A percentile compares a stretch with the other conserved stretches of the same genome.
Evolutionary conservation across 2,329 filamentous ascomycete species (phyloP).

Genomic region (Oidium heveae): DNA sequence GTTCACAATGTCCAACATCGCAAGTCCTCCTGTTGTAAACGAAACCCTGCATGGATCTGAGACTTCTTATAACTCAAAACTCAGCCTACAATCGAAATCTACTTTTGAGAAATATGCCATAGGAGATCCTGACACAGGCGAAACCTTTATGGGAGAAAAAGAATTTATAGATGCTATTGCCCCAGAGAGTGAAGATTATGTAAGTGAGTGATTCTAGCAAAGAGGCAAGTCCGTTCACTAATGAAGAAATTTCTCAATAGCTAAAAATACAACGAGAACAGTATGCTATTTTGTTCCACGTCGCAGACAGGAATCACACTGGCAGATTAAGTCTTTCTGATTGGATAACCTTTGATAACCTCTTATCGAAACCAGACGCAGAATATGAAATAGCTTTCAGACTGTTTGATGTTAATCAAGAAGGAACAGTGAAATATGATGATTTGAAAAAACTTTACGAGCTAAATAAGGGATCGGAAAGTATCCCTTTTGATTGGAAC

Average conservation of each 20-base stretch:
- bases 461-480: conserved; percentile 61
- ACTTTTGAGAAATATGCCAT: conserved; percentile 54
- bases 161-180: conserved; percentile 82
- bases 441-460: conserved; percentile 69
- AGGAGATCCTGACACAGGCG: conserved; percentile 49
- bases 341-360: conserved; percentile 84
- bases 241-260: conserved; percentile 21
- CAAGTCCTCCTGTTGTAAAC: no score
- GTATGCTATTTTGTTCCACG: conserved; percentile 75
- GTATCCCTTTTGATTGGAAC: conserved; percentile 88
- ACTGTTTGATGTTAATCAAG: conserved; percentile 70
- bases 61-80: conserved; percentile 22
- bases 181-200: conserved; percentile 70
- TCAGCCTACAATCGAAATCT: conserved; percentile 50
- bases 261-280: conserved; percentile 96
- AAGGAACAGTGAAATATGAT: conserved; percentile 70
- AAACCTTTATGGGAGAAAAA: conserved; percentile 58
- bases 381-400: conserved; percentile 98
- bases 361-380: conserved; percentile 80
- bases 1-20: no score
- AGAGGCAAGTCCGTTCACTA: conserved; percentile 8
- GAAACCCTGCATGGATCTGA: conserved; percentile 8
- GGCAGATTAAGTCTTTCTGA: conserved; percentile 60
- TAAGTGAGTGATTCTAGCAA: conserved; percentile 23
- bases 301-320: conserved; percentile 55